A percentile compares a stretch with the other conserved stretches of the same genome.
Conservation (phyloP, 1,284 basidiomycete genomes). For the Cystobasidiaceae sp. region DNA sequence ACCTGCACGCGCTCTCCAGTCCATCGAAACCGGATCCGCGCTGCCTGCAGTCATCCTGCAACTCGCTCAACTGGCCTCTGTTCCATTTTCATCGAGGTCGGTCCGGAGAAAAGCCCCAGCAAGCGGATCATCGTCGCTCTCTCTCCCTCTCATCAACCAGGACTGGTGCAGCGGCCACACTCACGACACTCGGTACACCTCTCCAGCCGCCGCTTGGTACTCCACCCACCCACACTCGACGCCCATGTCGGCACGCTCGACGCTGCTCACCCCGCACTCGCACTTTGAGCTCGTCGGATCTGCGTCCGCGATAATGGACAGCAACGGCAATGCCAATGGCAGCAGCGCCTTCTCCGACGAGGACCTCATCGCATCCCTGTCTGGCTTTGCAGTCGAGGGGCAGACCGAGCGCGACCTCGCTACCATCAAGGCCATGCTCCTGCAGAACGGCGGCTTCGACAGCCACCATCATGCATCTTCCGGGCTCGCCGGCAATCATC, state of each 20-base stretch:
- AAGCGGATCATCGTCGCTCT: background rate
- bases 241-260: constrained; percentile 16
- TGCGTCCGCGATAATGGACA: background rate
- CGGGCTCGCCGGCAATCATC: background rate
- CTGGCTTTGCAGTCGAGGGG: constrained; percentile 25
- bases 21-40: background rate
- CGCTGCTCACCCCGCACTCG: background rate
- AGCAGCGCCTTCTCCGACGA: constrained; percentile 24
- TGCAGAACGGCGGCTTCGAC: background rate
- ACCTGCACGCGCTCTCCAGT: constrained; percentile 2
- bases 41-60: background rate
- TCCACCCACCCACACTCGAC: background rate
- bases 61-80: background rate
- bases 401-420: constrained; percentile 24
- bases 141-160: background rate
- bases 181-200: no score
- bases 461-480: background rate
- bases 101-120: no score
- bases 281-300: background rate
- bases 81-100: background rate
- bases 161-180: background rate
- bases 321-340: background rate
- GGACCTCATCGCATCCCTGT: constrained; percentile 16
- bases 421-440: constrained; percentile 29
- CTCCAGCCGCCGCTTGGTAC: background rate